Evolutionary conservation across 495 filamentous ascomycete genomes (phyloP), one percentile per base, ranked within the genome.

Genomic region (Aspergillus sclerotiicarbonarius): DNA sequence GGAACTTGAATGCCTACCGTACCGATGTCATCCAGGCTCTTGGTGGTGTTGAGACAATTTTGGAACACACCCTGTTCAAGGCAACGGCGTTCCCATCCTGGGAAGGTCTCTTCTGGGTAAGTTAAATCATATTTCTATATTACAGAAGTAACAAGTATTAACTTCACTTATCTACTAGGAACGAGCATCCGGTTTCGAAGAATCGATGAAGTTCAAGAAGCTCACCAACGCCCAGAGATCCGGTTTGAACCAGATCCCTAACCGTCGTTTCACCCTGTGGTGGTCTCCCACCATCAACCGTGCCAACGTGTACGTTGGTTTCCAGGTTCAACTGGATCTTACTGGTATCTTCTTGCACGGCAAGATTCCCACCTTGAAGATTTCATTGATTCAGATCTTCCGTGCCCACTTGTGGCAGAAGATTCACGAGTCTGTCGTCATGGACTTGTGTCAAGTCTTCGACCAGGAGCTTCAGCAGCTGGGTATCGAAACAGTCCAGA

Each of bases 361-460:
- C 62, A 99, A 99, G 75, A 99, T 99, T 67, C 95, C 95, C 4
- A 99, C 95, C 0, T 72, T 99, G 51, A 99, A 99, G 81, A 99
- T 99, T 57, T 96, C 92, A 2, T 76, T 99, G 53, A 99, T 99
- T 63, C 95, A 99, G 74, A 99, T 99, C 62, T 99, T 99, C 89
- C 90, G 95, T 66, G 95, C 95, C 51, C 95, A 99, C 83, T 87
- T 99, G 81, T 99, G 95, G 95, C 95, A 99, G 73, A 99, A 99
- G 81, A 98, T 99, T 51, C 95, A 99, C 75, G 95, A 99, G 73
- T 95, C 91, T 21, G 94, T 99, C 8, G 93, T 97, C 30, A 99
- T 99, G 94, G 94, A 97, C 78, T 75, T 98, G 66, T 98, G 95
- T 67, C 95, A 99, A 70, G 94, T 98, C n/a, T 96, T 99, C 65